Evolutionary conservation across 1,284 basidiomycete genomes (phyloP), one percentile per base, ranked within the genome.

Genomic region (Gomphus bonarii): DNA sequence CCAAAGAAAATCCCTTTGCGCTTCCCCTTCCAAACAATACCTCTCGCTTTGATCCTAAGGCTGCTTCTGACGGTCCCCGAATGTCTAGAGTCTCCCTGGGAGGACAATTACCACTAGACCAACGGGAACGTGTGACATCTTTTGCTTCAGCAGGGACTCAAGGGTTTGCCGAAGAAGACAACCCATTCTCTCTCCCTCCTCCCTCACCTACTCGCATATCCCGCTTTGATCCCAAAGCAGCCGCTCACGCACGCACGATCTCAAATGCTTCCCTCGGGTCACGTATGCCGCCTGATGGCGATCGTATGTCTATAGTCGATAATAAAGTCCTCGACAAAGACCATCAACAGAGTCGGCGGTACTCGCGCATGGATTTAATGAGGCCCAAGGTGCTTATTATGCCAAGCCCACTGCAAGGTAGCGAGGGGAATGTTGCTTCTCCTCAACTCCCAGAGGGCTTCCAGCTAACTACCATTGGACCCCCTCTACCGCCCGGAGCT

Each of bases 381-480:
- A 77, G 88, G 31, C 88, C 88, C 1, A 91, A 91, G 67, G 75
- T 91, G 28, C 80, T 91, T 49, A 82, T 91, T 58, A 91, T 91
- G 88, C 88, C 88, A 12, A 89, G 86, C 63, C 88, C 88, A 3
- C 70, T 91, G 53, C 88, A 90, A 66, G 70, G 73, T 46, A 66
- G 71, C 11, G 64, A 66, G n/a, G 35, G 52, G 12, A 33, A 36
- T 20, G 25, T 46, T 8, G 48, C 36, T 7, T 33, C 55, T 18
- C 61, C 70, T n/a, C 69, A 49, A 61, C 67, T 69, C 7, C 65
- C 68, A 2, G 79, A 79, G 51, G 84, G 83, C 14, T 88, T 90
- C 65, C 72, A 81, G 61, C 62, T 79, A 22, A 76, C 82, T 7
- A 72, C 76, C 20, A 83, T 88, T 66, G 84, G 79, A 0, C 77